Evolutionary conservation across 148 eudicot species (phyloP).

Genomic region (Vaccinium corymbosum): DNA sequence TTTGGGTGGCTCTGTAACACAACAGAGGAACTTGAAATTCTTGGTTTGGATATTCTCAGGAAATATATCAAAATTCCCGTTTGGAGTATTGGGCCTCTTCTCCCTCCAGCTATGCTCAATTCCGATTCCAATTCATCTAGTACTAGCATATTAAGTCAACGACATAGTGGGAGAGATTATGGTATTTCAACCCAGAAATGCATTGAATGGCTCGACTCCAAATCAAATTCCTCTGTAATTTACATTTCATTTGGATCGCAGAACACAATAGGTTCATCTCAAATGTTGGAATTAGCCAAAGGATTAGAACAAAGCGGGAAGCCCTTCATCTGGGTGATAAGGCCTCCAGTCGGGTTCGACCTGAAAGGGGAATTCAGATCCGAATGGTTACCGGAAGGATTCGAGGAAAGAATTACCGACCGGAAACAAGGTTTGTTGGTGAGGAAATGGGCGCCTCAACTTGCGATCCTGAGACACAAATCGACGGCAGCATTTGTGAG

Average conservation of each 20-base stretch:
- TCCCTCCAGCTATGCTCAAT: slow-evolving; percentile 29
- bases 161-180: neutral
- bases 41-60: slow-evolving; percentile 42
- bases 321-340: slow-evolving; percentile 71
- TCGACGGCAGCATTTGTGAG: slow-evolving; percentile 55
- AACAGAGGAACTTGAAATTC: slow-evolving; percentile 63
- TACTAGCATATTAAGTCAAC: neutral
- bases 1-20: slow-evolving; percentile 64
- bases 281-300: slow-evolving; percentile 74
- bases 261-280: slow-evolving; percentile 50
- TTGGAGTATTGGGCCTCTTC: slow-evolving; percentile 67
- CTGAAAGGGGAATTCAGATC: slow-evolving; percentile 37
- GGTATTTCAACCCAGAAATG: slow-evolving; percentile 26
- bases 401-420: slow-evolving; percentile 38
- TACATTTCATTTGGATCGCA: slow-evolving; percentile 87
- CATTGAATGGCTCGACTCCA: slow-evolving; percentile 45
- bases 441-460: slow-evolving; percentile 64
- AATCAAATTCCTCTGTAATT: slow-evolving; percentile 42
- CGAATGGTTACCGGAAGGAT: slow-evolving; percentile 62
- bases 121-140: neutral
- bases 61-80: slow-evolving; percentile 42
- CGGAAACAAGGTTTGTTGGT: slow-evolving; percentile 40
- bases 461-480: slow-evolving; percentile 55
- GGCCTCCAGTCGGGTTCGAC: slow-evolving; percentile 68
- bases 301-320: slow-evolving; percentile 62